A percentile compares a stretch with the other conserved stretches of the same genome.
Conservation (phyloP, 352 stramenopile genomes). For the Globisporangium yorkense region DNA sequence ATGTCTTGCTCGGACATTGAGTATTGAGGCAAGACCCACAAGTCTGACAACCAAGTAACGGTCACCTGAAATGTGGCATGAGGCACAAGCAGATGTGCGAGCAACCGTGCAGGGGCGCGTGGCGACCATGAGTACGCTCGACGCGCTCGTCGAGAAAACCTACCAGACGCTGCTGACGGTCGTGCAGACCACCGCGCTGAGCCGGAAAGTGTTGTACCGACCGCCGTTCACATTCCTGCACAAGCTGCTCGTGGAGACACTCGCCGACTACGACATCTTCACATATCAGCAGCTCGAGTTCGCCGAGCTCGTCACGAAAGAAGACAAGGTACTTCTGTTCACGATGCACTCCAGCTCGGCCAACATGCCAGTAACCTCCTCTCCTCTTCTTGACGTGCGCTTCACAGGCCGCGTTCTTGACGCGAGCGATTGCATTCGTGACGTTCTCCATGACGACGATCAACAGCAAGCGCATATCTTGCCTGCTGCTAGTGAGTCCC, state of each 20-base stretch:
- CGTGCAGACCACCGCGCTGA: conserved; percentile 68
- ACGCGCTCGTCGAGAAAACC: conserved; percentile 49
- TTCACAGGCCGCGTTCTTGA: conserved; percentile 65
- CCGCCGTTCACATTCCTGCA: conserved; percentile 83
- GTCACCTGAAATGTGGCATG: neutral
- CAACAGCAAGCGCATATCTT: conserved; percentile 47
- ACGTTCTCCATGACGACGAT: conserved; percentile 42
- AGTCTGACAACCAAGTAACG: conserved; percentile 2
- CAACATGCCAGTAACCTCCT: neutral
- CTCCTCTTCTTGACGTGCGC: neutral
- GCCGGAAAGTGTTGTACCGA: conserved; percentile 51
- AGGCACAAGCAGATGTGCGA: neutral
- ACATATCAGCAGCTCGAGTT: conserved; percentile 59
- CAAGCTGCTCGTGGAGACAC: conserved; percentile 67
- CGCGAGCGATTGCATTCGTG: conserved; percentile 68
- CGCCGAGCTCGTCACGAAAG: conserved; percentile 47
- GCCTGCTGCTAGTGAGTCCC: conserved; percentile 74
- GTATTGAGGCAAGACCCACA: too few species aligned
- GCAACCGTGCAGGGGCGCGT: neutral
- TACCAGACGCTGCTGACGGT: conserved; percentile 56
- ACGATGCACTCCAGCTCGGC: neutral
- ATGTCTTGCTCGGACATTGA: too few species aligned
- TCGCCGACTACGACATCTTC: conserved; percentile 61
- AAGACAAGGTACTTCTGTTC: conserved; percentile 56
- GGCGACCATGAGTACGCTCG: conserved; percentile 5